Evolutionary conservation across 306 rosid species (phyloP), one percentile per base, ranked within the genome.

Genomic region (Corylus avellana): DNA sequence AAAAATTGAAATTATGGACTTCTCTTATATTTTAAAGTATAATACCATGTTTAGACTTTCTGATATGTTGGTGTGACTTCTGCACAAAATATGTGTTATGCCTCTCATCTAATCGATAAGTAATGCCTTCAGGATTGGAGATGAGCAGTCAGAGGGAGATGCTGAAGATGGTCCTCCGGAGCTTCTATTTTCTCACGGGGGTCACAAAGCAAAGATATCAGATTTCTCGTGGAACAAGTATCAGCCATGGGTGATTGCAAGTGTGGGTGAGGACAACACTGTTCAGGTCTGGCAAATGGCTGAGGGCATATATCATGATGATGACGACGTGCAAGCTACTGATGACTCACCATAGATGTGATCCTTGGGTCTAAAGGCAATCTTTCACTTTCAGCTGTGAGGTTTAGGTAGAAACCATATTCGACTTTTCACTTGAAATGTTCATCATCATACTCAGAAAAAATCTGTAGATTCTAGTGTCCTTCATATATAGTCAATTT

Each of bases 251-350:
- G 85, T 89, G 70, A 89, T 95, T 75, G 83, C 99, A 39, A 95
- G 97, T 69, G 99, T 93, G 37, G 98, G 94, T 0, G 97, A 95
- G 81, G 98, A 95, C 76, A 95, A 93, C 73, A 86, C 94, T 63
- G 80, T 93, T 84, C 98, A 93, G 78, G 83, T 95, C 48, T 95
- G 99, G 99, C 92, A 93, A 86, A 87, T 95, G 85, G 87, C 99
- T 5, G 93, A 90, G 39, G 81, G 86, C 78, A 91, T 95, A 79
- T 90, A 86, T 67, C 85, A 79, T 3, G 90, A 84, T 12, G 86
- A 82, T 3, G 93, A 82, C 0, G 78, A 84, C 11, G 32, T 22
- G 54, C 81, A 77, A 84, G 42, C 63, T 68, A 75, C 71, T 72
- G 57, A 69, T 77, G 83, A 63, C 62, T 77, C 75, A 56, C 12